Conservation (phyloP, 192 early-diverging fungal species). For the Anaeromyces robustus region DNA sequence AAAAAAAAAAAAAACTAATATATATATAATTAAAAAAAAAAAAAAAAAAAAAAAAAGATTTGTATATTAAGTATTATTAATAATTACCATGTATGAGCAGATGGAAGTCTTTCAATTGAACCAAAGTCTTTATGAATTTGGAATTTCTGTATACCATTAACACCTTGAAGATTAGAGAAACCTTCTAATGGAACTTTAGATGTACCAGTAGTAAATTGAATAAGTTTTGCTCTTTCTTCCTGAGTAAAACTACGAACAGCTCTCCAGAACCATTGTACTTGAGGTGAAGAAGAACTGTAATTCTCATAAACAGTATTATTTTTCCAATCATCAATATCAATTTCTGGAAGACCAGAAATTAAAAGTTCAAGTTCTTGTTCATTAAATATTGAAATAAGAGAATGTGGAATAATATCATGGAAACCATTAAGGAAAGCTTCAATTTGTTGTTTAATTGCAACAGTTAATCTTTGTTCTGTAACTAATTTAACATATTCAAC, state of each 20-base stretch:
- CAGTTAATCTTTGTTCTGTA: constrained; percentile 77
- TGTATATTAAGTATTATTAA: no score
- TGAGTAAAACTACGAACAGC: constrained; percentile 92
- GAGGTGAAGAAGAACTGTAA: constrained; percentile 66
- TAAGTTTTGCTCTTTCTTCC: constrained; percentile 90
- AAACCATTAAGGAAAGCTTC: constrained; percentile 83
- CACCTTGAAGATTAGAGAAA: constrained; percentile 81
- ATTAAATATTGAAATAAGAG: constrained; percentile 91
- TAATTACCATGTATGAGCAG: constrained; percentile 87
- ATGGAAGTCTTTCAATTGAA: constrained; percentile 70
- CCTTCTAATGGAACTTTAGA: constrained; percentile 96
- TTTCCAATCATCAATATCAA: constrained; percentile 99
- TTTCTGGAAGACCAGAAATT: constrained; percentile 95
- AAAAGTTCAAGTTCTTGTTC: constrained; percentile 97
- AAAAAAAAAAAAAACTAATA: constrained; percentile 3
- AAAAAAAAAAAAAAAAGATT: neutral
- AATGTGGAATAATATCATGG: constrained; percentile 84
- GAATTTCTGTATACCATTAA: constrained; percentile 91
- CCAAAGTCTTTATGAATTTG: constrained; percentile 96
- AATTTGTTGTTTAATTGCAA: constrained; percentile 91
- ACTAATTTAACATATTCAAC: constrained; percentile 87
- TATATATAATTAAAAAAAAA: neutral
- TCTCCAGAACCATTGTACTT: constrained; percentile 98
- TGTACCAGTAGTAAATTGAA: constrained; percentile 96
- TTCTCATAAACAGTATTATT: constrained; percentile 90